Evolutionary conservation across 2,329 filamentous ascomycete genomes (phyloP).

Genomic region (Aspergillus aculeatinus): DNA sequence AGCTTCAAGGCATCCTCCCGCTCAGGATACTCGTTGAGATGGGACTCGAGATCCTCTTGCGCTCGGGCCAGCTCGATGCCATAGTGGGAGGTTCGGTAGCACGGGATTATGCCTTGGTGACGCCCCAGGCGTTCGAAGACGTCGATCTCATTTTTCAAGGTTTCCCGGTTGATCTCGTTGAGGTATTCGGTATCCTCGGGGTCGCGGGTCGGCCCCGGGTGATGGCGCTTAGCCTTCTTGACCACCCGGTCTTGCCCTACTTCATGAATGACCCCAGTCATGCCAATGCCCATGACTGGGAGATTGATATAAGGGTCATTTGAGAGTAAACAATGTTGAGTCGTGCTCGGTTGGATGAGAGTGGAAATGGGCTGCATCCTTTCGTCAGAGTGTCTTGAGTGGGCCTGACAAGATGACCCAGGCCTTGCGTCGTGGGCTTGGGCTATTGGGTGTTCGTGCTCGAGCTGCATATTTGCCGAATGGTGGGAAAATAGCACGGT

Average conservation of each 20-base stretch:
- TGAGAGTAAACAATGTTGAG: not conserved
- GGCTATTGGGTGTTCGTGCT: no score
- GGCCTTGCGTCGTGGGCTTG: no score
- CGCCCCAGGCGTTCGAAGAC: constrained; percentile 18
- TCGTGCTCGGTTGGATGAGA: no score
- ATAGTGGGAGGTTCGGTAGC: constrained; percentile 17
- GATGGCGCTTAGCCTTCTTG: constrained; percentile 11
- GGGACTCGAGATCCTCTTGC: constrained; percentile 15
- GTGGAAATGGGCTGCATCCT: no score
- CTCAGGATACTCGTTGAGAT: constrained; percentile 10
- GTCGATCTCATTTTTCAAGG: constrained; percentile 18
- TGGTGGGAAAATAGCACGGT: no score
- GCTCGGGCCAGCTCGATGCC: constrained; percentile 21
- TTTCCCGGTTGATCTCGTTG: constrained; percentile 20
- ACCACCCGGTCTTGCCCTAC: constrained; percentile 13
- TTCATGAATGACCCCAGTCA: constrained; percentile 12
- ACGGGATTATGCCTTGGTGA: constrained; percentile 19
- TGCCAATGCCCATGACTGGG: constrained; percentile 10
- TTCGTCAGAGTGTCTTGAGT: no score
- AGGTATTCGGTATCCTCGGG: constrained; percentile 24
- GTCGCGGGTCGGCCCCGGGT: not conserved
- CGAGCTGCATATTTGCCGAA: no score
- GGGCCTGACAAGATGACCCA: no score
- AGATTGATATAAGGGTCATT: constrained; percentile 7
- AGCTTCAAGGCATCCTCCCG: constrained; percentile 5